Conservation (phyloP, 257 asterid genomes). For the Solanum arcanum region DNA sequence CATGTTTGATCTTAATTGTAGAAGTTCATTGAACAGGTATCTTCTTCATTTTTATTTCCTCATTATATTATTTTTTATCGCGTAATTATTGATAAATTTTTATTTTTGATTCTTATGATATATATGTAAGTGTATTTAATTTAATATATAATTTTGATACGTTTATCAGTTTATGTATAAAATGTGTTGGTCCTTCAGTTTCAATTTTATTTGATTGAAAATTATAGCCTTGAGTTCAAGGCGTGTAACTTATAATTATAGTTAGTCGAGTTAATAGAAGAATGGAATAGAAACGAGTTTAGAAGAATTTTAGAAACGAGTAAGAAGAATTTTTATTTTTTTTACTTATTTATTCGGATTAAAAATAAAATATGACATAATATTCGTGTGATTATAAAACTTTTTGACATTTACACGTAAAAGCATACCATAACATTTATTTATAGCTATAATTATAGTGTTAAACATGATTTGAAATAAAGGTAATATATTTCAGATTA, state of each 20-base stretch:
- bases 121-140: no score
- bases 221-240: neutral
- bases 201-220: neutral
- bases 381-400: neutral
- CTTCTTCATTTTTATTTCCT: neutral
- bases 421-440: neutral
- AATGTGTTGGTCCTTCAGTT: no score
- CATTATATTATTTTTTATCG: neutral
- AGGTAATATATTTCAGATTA: neutral
- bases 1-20: conserved; percentile 85
- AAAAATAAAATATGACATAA: neutral
- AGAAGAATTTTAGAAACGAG: neutral
- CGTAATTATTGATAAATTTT: neutral
- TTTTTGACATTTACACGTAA: neutral
- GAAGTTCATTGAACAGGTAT: conserved; percentile 65
- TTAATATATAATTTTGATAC: neutral
- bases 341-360: no score
- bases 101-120: neutral
- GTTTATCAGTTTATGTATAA: neutral
- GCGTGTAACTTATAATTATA: neutral
- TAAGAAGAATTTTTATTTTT: no score
- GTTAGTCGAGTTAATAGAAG: neutral
- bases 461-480: neutral
- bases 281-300: no score
- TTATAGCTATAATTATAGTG: neutral